Percentiles rank a stretch among this genome's conserved stretches.
Evolutionary conservation across 495 filamentous ascomycete genomes (phyloP).

Genomic region (Patellaria atrata): DNA sequence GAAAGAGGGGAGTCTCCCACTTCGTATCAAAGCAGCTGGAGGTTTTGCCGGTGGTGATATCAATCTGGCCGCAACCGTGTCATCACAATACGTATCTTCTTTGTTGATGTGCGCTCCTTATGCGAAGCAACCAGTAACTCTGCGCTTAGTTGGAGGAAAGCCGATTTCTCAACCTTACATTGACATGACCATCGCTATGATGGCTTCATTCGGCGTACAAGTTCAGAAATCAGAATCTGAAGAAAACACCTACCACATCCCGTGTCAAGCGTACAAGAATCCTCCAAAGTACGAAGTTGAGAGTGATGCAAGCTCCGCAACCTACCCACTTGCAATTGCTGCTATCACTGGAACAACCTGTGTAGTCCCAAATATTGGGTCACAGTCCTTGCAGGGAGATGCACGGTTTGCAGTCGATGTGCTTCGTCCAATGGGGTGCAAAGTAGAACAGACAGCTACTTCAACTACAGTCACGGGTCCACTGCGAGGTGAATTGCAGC

Average conservation of each 20-base stretch:
- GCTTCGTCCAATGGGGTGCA: slow-evolving; percentile 84
- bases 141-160: slow-evolving; percentile 82
- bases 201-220: slow-evolving; percentile 78
- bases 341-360: slow-evolving; percentile 90
- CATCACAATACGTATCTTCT: slow-evolving; percentile 94
- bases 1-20: slow-evolving; percentile 62
- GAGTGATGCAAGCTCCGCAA: slow-evolving; percentile 94
- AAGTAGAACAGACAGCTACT: slow-evolving; percentile 64
- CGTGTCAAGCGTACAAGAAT: slow-evolving; percentile 69
- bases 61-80: slow-evolving; percentile 82
- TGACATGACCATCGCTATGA: slow-evolving; percentile 98
- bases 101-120: slow-evolving; percentile 95
- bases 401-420: slow-evolving; percentile 90
- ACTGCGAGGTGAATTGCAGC: slow-evolving; percentile 51
- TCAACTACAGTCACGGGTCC: slow-evolving; percentile 93
- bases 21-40: slow-evolving; percentile 65
- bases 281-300: slow-evolving; percentile 82
- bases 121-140: slow-evolving; percentile 80
- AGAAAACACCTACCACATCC: slow-evolving; percentile 88
- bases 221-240: slow-evolving; percentile 60
- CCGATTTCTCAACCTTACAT: slow-evolving; percentile 96
- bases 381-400: slow-evolving; percentile 83
- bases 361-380: slow-evolving; percentile 92
- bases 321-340: slow-evolving; percentile 88
- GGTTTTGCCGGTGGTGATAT: slow-evolving; percentile 84